Evolutionary conservation across 2,329 filamentous ascomycete species (phyloP), one percentile per base, ranked within the genome.

Genomic region (Coniochaeta prunicola): DNA sequence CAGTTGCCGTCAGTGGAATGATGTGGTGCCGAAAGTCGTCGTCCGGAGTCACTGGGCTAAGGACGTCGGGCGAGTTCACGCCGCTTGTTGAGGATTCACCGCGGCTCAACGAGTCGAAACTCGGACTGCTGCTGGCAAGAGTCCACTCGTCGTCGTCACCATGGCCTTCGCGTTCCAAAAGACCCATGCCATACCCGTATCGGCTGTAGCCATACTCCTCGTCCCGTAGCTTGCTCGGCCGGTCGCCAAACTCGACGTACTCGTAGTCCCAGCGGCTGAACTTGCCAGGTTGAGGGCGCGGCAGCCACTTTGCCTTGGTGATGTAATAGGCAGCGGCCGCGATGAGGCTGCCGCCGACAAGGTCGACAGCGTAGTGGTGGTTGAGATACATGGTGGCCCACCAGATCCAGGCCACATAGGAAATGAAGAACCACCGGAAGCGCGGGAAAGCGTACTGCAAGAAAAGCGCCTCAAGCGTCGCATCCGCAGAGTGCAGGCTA

Each of bases 311-410:
- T 45, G 87, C 83, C 69, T 90, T 90, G 59, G 89, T 85, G 61
- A 91, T 84, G 75, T 93, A 96, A 79, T 91, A 97, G 60, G 89
- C 86, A 56, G 89, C 78, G 13, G 87, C 87, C 26, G 91, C 89
- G 60, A 91, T 79, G 61, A 96, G 79, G 70, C 88, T 91, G 65
- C 93, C 93, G 36, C 77, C 91, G 28, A 97, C 91, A 56, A 97
- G 80, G 72, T 97, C 93, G 42, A 97, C 89, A 33, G 92, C 93
- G 71, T 97, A 97, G 77, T 97, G 93, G 75, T 97, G 93, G 68
- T 91, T 96, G 57, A 97, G 84, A 71, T 97, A 97, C 91, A 97
- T 96, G 65, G 93, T 97, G 13, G 92, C 90, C 92, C 93, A 97
- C 90, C 92, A 97, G 68, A 97, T 87, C 93, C 93, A 97, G 70